Evolutionary conservation across 306 rosid genomes (phyloP), one percentile per base, ranked within the genome.

Genomic region (Medicago lupulina): DNA sequence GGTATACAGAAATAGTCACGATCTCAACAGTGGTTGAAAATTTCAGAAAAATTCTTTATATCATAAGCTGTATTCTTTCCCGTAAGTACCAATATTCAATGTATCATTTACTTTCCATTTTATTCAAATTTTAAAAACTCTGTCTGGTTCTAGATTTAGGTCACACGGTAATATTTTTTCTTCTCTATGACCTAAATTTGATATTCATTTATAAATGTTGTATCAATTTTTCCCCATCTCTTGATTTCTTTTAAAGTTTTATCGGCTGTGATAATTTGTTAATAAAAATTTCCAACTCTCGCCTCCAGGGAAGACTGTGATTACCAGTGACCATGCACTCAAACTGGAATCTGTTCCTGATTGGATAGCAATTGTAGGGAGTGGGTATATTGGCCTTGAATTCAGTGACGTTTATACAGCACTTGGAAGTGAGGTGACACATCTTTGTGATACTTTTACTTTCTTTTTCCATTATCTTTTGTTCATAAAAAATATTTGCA

Each of bases 351-450:
- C 76, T 84, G 93, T 95, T 81, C 99, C 99, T 15, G 97, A 95
- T 53, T 95, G 99, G 99, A 92, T 95, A 72, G 99, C 96, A 31
- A 95, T 95, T 28, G 93, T 95, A 5, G 99, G 99, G 75, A 95
- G 99, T 87, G 99, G 99, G 67, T 95, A 95, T 83, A 95, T 95
- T 67, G 99, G 99, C 76, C 99, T 95, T 50, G 99, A 95, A 80
- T 95, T 95, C 88, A 95, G 99, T 80, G 99, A 95, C 69, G 99
- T 95, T 46, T 95, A 95, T 80, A 95, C 99, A 0, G 99, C 99
- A 50, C 97, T 95, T 69, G 99, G 99, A 79, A 95, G 99, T 82
- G 99, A 92, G 99, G 99, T 95, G 76, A 67, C 43, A 65, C 77
- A 38, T 81, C 50, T 62, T 58, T 80, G 59, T 72, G 69, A 76